Percentiles rank a stretch among this genome's conserved stretches.
Evolutionary conservation across 306 rosid species (phyloP).

Genomic region (Lathyrus tuberosus): DNA sequence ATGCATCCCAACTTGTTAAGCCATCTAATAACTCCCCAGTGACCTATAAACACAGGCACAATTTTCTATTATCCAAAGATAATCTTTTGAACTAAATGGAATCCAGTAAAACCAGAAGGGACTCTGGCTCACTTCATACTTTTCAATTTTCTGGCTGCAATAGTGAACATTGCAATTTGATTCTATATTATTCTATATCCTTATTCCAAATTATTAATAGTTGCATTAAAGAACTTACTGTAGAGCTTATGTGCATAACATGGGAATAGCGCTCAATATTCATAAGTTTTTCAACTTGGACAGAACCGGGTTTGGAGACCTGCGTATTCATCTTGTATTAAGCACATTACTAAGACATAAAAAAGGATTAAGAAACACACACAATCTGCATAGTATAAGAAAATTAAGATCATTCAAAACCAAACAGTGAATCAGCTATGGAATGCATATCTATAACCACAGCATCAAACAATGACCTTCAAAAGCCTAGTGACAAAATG

Average conservation of each 20-base stretch:
- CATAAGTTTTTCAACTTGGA: conserved; percentile 86
- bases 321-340: conserved; percentile 39
- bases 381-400: conserved; percentile 16
- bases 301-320: conserved; percentile 95
- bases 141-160: conserved; percentile 8
- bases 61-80: conserved; percentile 16
- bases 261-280: conserved; percentile 94
- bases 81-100: conserved; percentile 26
- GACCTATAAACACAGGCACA: conserved; percentile 56
- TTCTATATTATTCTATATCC: neutral
- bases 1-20: conserved; percentile 87
- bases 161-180: neutral
- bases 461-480: conserved; percentile 1
- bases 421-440: conserved; percentile 6
- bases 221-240: conserved; percentile 61
- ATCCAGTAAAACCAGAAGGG: conserved; percentile 25
- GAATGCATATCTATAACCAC: neutral
- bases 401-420: conserved; percentile 23
- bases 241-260: conserved; percentile 98
- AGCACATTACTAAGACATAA: conserved; percentile 28
- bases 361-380: conserved; percentile 21
- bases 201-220: conserved; percentile 1
- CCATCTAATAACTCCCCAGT: conserved; percentile 83
- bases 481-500: conserved; percentile 9
- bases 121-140: conserved; percentile 20